phyloP scores from a whole-genome alignment of 73 alveolate genomes.

The Paramecium octaurelia region DNA sequence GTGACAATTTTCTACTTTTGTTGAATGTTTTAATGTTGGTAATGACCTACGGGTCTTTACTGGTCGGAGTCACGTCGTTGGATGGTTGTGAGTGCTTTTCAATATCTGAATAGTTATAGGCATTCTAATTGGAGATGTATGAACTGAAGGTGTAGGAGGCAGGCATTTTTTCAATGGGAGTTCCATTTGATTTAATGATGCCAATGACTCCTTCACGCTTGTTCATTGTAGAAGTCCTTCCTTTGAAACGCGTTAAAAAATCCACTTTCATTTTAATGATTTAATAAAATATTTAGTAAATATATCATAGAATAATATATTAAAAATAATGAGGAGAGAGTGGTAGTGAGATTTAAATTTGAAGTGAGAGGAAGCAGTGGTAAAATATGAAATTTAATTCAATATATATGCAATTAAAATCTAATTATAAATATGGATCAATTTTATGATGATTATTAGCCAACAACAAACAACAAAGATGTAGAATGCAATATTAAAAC shows the following conservation, averaged over 20 bases:
- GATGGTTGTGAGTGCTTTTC: not conserved
- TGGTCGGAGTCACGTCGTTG: constrained; percentile 20
- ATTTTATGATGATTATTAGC: constrained; percentile 21
- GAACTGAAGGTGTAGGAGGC: constrained; percentile 11
- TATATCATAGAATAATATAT: not conserved
- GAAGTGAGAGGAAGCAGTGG: not conserved
- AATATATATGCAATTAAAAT: not conserved
- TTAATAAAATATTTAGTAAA: not conserved
- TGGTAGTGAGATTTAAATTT: not conserved
- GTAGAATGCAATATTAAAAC: not conserved
- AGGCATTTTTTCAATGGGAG: constrained; percentile 37
- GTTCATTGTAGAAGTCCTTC: constrained; percentile 35
- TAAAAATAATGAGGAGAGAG: not conserved
- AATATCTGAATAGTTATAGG: not conserved
- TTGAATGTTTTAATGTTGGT: not conserved
- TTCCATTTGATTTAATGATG: not conserved
- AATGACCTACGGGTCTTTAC: not conserved
- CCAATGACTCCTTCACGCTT: constrained; percentile 42
- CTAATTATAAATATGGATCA: not conserved
- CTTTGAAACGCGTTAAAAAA: constrained; percentile 34
- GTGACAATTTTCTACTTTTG: not conserved
- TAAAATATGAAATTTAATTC: not conserved
- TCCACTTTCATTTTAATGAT: constrained; percentile 23
- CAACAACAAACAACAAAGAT: not conserved
- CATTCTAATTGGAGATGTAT: not conserved